Conservation (phyloP, 345 rosid genomes). For the Viola odorata region DNA sequence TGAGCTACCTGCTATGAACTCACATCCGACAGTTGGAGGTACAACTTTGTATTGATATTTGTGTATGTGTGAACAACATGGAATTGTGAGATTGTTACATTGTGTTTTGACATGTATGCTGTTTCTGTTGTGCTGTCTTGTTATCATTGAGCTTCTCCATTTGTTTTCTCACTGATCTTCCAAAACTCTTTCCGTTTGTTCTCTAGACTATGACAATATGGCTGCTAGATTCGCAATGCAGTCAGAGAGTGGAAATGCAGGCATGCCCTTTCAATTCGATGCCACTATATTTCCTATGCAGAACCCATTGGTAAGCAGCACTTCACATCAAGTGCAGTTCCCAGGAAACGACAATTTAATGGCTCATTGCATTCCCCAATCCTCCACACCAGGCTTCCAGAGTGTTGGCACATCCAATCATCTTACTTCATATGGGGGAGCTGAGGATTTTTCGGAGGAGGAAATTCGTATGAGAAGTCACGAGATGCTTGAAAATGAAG, state of each 20-base stretch:
- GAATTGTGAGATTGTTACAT: not conserved
- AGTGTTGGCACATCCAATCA: constrained; percentile 32
- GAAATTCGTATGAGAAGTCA: constrained; percentile 25
- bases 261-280: constrained; percentile 41
- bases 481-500: constrained; percentile 33
- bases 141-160: not conserved
- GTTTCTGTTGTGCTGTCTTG: not conserved
- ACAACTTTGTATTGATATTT: not conserved
- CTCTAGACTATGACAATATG: constrained; percentile 43
- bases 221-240: constrained; percentile 41
- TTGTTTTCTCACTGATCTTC: constrained; percentile 7
- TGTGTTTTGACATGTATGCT: not conserved
- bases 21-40: constrained; percentile 60
- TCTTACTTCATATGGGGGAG: constrained; percentile 27
- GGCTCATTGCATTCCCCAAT: constrained; percentile 38
- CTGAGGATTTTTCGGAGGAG: constrained; percentile 23
- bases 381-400: constrained; percentile 37
- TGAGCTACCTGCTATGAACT: constrained; percentile 47
- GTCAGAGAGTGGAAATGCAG: constrained; percentile 42
- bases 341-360: constrained; percentile 30
- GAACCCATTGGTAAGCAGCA: constrained; percentile 22
- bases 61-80: not conserved
- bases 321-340: constrained; percentile 33
- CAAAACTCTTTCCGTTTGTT: constrained; percentile 2
- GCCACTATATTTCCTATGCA: constrained; percentile 46